Evolutionary conservation across 2,329 filamentous ascomycete species (phyloP).

Genomic region (Aspergillus sp.): DNA sequence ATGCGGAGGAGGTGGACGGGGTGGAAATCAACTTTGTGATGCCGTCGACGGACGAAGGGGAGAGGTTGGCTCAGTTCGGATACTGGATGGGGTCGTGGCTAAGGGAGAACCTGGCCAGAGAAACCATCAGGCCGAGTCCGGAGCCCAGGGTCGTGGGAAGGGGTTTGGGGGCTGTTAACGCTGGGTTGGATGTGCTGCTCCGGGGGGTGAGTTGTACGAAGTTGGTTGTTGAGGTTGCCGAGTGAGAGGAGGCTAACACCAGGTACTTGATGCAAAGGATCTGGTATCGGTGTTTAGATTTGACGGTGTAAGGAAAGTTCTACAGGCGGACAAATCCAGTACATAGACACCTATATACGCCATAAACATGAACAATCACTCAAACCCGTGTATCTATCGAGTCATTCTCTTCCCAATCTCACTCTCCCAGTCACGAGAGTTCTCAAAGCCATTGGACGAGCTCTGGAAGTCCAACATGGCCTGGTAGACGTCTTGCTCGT

Average conservation of each 20-base stretch:
- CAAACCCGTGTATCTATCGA: constrained; percentile 11
- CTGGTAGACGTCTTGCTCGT: constrained; percentile 63
- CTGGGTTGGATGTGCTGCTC: constrained; percentile 27
- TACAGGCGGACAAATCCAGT: not conserved
- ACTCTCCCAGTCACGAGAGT: constrained; percentile 68
- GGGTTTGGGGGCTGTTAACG: constrained; percentile 30
- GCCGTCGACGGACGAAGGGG: constrained; percentile 25
- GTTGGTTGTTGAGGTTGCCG: too few relatives aligned
- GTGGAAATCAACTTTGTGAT: constrained; percentile 32
- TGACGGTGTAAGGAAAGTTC: too few relatives aligned
- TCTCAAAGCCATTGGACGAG: constrained; percentile 68
- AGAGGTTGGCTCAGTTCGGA: constrained; percentile 29
- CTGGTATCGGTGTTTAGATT: too few relatives aligned
- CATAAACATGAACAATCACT: constrained; percentile 4
- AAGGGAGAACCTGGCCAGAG: constrained; percentile 22
- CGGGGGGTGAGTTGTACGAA: constrained; percentile 37
- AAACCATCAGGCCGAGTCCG: constrained; percentile 31
- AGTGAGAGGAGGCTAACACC: too few relatives aligned
- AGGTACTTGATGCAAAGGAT: too few relatives aligned
- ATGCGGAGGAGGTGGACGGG: constrained; percentile 20
- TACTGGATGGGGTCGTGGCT: constrained; percentile 36
- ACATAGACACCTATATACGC: not conserved
- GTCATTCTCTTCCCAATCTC: constrained; percentile 76
- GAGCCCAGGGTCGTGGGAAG: constrained; percentile 29
- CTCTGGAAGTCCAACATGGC: constrained; percentile 67